Conservation (phyloP, 1,284 basidiomycete genomes). For the Heterobasidion parviporum region DNA sequence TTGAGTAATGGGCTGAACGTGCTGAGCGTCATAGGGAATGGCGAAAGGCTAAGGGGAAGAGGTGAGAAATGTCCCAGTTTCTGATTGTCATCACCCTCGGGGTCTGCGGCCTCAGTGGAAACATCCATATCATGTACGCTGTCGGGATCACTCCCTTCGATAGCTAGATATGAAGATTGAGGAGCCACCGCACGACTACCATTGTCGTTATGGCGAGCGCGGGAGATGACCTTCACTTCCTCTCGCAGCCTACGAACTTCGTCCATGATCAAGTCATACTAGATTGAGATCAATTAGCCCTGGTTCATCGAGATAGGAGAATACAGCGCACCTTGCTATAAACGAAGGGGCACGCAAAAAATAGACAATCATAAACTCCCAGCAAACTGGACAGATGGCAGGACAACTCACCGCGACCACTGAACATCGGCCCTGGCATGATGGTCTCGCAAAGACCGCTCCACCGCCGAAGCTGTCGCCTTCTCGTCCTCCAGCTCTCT, state of each 20-base stretch:
- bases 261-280: constrained; percentile 11
- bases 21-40: constrained; percentile 5
- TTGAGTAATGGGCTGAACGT: constrained; percentile 10
- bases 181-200: background rate
- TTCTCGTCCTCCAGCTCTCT: background rate
- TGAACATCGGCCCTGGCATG: background rate
- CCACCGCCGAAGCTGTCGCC: background rate
- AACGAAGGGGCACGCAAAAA: background rate
- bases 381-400: background rate
- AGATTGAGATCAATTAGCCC: background rate
- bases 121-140: constrained; percentile 4
- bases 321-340: background rate
- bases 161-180: background rate
- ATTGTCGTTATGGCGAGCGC: background rate
- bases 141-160: constrained; percentile 5
- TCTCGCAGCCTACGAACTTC: constrained; percentile 11
- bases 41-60: constrained; percentile 12
- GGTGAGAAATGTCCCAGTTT: constrained; percentile 11
- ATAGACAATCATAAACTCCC: background rate
- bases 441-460: constrained; percentile 1
- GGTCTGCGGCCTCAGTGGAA: constrained; percentile 1
- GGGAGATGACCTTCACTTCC: constrained; percentile 6
- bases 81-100: constrained; percentile 1
- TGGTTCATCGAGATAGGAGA: background rate
- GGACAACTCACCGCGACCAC: constrained; percentile 5